phyloP scores from a whole-genome alignment of 768 basidiomycete genomes.

The Kwoniella heveanensis region DNA sequence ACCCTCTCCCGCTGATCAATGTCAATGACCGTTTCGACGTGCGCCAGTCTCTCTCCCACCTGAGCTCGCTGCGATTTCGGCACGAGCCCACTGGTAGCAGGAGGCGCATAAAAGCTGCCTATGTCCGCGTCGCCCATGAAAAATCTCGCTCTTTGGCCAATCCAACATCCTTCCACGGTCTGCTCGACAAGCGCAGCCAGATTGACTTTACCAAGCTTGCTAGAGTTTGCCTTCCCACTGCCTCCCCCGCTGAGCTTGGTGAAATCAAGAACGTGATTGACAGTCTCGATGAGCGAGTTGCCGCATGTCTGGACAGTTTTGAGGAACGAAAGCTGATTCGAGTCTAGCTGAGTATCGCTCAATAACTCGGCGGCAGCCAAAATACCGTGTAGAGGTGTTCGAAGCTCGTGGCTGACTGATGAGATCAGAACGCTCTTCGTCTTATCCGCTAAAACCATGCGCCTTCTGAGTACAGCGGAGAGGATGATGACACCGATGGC shows the following conservation, averaged over 20 bases:
- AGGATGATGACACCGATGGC: constrained; percentile 93
- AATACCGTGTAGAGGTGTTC: constrained; percentile 88
- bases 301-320: constrained; percentile 94
- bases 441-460: constrained; percentile 93
- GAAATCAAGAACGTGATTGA: constrained; percentile 95
- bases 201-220: constrained; percentile 64
- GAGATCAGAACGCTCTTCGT: constrained; percentile 63
- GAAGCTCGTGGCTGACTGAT: constrained; percentile 47
- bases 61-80: constrained; percentile 52
- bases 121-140: constrained; percentile 74
- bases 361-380: constrained; percentile 90
- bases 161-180: constrained; percentile 85
- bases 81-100: constrained; percentile 60
- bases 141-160: constrained; percentile 81
- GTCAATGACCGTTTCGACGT: constrained; percentile 86
- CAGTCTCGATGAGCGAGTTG: constrained; percentile 92
- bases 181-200: constrained; percentile 53
- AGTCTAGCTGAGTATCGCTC: constrained; percentile 76
- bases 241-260: constrained; percentile 79
- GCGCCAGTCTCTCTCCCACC: constrained; percentile 52
- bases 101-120: constrained; percentile 88
- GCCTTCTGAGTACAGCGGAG: constrained; percentile 84
- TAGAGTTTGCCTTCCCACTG: constrained; percentile 58
- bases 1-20: constrained; percentile 73
- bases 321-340: constrained; percentile 80